Evolutionary conservation across 495 filamentous ascomycete genomes (phyloP), one percentile per base, ranked within the genome.

Genomic region (Pseudoneurospora amorphoporcata): DNA sequence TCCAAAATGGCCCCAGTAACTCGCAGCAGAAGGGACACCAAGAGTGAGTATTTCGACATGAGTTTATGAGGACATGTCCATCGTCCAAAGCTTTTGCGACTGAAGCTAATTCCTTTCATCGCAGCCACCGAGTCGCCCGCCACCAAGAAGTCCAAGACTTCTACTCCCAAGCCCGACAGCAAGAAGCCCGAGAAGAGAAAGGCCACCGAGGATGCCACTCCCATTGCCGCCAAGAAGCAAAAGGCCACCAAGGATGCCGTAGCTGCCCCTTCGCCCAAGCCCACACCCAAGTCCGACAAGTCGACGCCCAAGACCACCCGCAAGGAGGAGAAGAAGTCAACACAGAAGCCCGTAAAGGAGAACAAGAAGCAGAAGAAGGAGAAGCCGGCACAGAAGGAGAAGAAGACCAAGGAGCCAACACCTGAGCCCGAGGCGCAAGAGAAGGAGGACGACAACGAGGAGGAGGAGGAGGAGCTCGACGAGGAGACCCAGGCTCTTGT

Each of bases 11-110:
- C 91, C 40, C 87, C 89, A 70, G 90, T 91, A 77, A 84, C 87
- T 72, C 90, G 89, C 73, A 85, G 84, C 72, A 92, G 88, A 78
- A 93, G 53, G 23, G 53, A 93, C 84, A 86, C 90, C 78, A 94
- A 92, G 85, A 87, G 92, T 92, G 85, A 70, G 83, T 81, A 39
- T 69, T 71, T 71, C 35, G 73, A 73, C 40, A 19, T 35, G 29
- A 17, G 4, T n/a, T 37, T 37, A 3, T 47, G 29, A 29, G 0
- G 23, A 61, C 19, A 14, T 14, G 2, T 14, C 23, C 45, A 29
- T 53, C 6, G 53, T 61, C 12, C 53, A 61, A 61, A 23, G 2
- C n/a, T 42, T 70, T 61, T 35, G n/a, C 41, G 58, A 42, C 72
- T 14, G 42, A 69, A 72, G 76, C 72, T 86, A 77, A 83, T 69